Evolutionary conservation across 2,329 filamentous ascomycete species (phyloP), one percentile per base, ranked within the genome.

Genomic region (Ophiosphaerella korrae): DNA sequence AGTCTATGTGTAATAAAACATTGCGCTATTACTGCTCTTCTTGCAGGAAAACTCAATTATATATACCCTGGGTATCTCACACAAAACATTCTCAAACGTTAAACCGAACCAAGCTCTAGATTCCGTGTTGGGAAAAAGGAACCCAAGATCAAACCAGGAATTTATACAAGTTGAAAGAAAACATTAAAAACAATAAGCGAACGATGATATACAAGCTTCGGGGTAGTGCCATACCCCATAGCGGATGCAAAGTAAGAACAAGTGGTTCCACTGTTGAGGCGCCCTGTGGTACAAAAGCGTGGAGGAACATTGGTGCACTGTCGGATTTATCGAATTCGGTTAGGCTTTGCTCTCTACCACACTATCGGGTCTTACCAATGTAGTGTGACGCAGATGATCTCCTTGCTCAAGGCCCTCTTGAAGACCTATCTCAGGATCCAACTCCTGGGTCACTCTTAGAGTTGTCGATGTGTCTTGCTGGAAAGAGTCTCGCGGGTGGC

Each of bases 401-500:
- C 31, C 47, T 31, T 59, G 51, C 46, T 57, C 46, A 7, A 51
- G 32, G 9, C 50, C 14, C 8, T 57, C 49, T 1, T 50, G 42
- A 11, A 56, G 34, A 5, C 43, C 50, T 7, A 63, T 39, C 21
- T 57, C 57, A 1, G 35, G 23, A n/a, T 50, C 45, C 29, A 37
- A 51, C 2, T 56, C 50, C 8, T 36, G 45, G 7, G 53, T 53
- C 3, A 26, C 42, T 8, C 43, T 39, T 7, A 50, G 59, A 29
- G 46, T 55, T 23, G 29, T 52, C 35, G 40, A 50, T 11, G 45
- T 45, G 29, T 58, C 56, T 12, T 54, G 53, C 1, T 39, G 26
- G 24, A 39, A 46, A 14, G 12, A 2, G 29, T 40, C 42, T 14
- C 18, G 42, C 14, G 21, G 40, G 14, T 42, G 37, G 14, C 47